phyloP scores from a whole-genome alignment of 2,329 filamentous ascomycete genomes.

The Exophiala xenobiotica region DNA sequence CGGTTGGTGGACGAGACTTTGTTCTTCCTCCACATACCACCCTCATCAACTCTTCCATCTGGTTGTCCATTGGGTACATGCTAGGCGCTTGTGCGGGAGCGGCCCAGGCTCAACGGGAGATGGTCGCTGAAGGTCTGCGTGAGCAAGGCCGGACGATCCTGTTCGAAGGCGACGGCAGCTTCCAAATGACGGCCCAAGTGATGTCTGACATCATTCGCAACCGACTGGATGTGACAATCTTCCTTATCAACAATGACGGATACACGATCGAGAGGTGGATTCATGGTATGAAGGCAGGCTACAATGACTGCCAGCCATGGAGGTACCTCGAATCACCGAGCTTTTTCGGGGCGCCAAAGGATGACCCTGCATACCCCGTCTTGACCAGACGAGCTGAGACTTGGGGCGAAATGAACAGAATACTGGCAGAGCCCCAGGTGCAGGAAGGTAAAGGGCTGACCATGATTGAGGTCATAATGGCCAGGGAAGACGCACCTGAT shows the following conservation, averaged over 20 bases:
- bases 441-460: conserved; percentile 40
- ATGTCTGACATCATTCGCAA: conserved; percentile 62
- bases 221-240: conserved; percentile 49
- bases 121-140: conserved; percentile 52
- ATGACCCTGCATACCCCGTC: conserved; percentile 29
- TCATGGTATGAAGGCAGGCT: conserved; percentile 53
- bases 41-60: conserved; percentile 55
- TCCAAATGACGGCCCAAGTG: conserved; percentile 67
- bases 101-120: conserved; percentile 54
- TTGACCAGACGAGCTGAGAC: conserved; percentile 24
- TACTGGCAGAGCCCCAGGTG: conserved; percentile 35
- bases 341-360: conserved; percentile 28
- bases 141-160: conserved; percentile 55
- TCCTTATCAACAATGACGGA: conserved; percentile 60
- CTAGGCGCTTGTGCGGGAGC: conserved; percentile 58
- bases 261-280: conserved; percentile 61
- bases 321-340: conserved; percentile 49
- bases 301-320: conserved; percentile 59
- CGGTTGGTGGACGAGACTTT: conserved; percentile 53
- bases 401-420: conserved; percentile 27
- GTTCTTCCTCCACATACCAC: conserved; percentile 50
- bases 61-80: conserved; percentile 62
- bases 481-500: conserved; percentile 38
- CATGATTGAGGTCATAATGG: conserved; percentile 46
- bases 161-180: conserved; percentile 62